Evolutionary conservation across 352 stramenopile genomes (phyloP), one percentile per base, ranked within the genome.

Genomic region (Phytophthora aleatoria): DNA sequence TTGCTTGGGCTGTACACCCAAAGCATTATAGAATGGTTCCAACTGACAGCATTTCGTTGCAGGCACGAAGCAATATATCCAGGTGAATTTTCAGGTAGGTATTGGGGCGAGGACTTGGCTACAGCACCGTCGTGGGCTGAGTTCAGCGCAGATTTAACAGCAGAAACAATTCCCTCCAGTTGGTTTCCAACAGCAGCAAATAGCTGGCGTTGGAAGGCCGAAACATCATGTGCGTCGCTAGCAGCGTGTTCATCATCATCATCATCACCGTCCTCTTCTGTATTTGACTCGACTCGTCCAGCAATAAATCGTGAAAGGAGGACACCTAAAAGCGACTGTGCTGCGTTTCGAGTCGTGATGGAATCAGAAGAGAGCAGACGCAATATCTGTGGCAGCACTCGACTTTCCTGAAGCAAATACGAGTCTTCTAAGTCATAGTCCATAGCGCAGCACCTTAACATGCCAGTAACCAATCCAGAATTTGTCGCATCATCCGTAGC

Each of bases 401-500:
- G 75, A 57, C 83, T 91, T 24, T 91, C 81, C 12, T 89, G 70
- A 1, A 94, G 63, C 8, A 94, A 68, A 49, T 89, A 88, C 7
- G 79, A 77, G 43, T 94, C 86, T 33, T 93, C 83, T 7, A 87
- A 53, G n/a, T 93, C 74, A 43, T 90, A 94, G 44, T 94, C 86
- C 13, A 93, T 73, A 24, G 73, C 79, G 12, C 82, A 82, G 0
- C 72, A 64, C 48, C 86, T 88, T 13, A 92, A 67, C 7, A 89
- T 56, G 8, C 64, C 64, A 44, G 84, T 70, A 16, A 85, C 71
- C 20, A 87, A 50, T 39, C 64, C 50, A 28, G 68, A 74, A 48
- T 50, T 54, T 39, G 48, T 47, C 13, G 50, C 50, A 50, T 80
- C 65, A n/a, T 64, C 54, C 9, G 50, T 50, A 38, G 64, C 55